Evolutionary conservation across 179 eudicot genomes (phyloP).

Genomic region (Spinacia oleracea): DNA sequence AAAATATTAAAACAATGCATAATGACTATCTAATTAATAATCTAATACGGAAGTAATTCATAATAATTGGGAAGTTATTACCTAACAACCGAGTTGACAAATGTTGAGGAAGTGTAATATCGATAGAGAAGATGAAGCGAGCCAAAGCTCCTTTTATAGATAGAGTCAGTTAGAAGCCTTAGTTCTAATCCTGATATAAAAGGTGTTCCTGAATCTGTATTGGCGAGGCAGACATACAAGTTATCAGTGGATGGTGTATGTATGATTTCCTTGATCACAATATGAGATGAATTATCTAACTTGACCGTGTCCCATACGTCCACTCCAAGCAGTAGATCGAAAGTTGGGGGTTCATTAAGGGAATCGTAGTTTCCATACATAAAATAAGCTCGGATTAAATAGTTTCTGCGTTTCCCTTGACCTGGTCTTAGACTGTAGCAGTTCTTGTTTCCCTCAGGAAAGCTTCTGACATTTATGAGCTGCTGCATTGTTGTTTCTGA

Average conservation of each 20-base stretch:
- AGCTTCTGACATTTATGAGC: slow-evolving; percentile 32
- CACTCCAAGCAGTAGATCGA: slow-evolving; percentile 38
- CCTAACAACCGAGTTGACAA: too few relatives aligned
- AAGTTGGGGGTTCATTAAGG: slow-evolving; percentile 16
- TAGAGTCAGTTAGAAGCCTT: slow-evolving; percentile 25
- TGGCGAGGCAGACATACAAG: slow-evolving; percentile 39
- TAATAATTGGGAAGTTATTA: too few relatives aligned
- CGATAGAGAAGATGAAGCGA: background rate
- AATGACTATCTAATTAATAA: too few relatives aligned
- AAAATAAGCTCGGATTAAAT: slow-evolving; percentile 40
- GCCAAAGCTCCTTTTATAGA: slow-evolving; percentile 23
- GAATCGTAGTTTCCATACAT: slow-evolving; percentile 48
- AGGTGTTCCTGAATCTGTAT: slow-evolving; percentile 40
- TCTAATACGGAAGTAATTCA: too few relatives aligned
- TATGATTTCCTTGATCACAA: slow-evolving; percentile 29
- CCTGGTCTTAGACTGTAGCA: background rate
- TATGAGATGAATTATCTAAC: background rate
- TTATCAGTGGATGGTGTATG: slow-evolving; percentile 31
- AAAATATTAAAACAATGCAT: background rate
- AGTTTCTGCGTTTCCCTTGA: slow-evolving; percentile 19
- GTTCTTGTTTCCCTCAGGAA: slow-evolving; percentile 39
- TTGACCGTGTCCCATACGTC: slow-evolving; percentile 33
- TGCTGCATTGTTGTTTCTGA: background rate
- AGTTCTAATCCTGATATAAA: slow-evolving; percentile 45
- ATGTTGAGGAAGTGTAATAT: background rate